These are phyloP conservation scores for Pyrenopolyporus hunteri DNA, from an alignment of 495 filamentous ascomycete species.

Conservation along the genomic window DNA sequence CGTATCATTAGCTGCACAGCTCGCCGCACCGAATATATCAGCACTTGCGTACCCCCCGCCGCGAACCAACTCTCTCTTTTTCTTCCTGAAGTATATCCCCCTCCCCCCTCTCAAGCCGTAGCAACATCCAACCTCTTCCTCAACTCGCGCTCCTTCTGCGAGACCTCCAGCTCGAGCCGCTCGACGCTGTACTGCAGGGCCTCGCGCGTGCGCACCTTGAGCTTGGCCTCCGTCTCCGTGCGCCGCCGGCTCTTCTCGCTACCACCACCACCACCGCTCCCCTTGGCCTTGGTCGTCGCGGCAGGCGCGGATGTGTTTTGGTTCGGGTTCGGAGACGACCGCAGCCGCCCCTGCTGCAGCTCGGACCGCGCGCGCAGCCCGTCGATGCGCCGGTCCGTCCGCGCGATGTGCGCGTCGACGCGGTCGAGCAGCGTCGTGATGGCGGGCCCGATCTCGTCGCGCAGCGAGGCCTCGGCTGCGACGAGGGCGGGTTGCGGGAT, in stretches of 20 bases:
- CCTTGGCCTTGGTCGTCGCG: not conserved
- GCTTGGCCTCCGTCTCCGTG: constrained; percentile 36
- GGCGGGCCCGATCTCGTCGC: constrained; percentile 57
- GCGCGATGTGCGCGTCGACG: constrained; percentile 53
- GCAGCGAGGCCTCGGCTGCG: constrained; percentile 54
- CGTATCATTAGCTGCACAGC: too few relatives aligned
- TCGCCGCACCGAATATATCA: too few relatives aligned
- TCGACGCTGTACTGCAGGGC: constrained; percentile 57
- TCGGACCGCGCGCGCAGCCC: constrained; percentile 55
- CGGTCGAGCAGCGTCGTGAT: constrained; percentile 54
- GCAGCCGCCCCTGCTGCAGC: constrained; percentile 53
- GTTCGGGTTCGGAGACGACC: constrained; percentile 13
- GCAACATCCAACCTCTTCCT: constrained; percentile 51
- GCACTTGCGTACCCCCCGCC: too few relatives aligned
- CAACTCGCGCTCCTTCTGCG: constrained; percentile 59
- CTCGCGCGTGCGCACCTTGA: constrained; percentile 49
- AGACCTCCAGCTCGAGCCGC: constrained; percentile 56
- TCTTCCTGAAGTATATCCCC: not conserved
- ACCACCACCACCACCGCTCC: not conserved
- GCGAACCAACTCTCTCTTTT: not conserved
- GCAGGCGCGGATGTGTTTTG: not conserved
- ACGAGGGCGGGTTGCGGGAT: constrained; percentile 57
- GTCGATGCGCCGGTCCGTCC: constrained; percentile 54
- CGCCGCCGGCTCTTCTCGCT: constrained; percentile 32
- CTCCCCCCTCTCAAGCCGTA: constrained; percentile 3